Percentiles rank a stretch among this genome's conserved stretches.
phyloP scores from a whole-genome alignment of 371 early-diverging fungal genomes.

The Caulochytrium protostelioides region DNA sequence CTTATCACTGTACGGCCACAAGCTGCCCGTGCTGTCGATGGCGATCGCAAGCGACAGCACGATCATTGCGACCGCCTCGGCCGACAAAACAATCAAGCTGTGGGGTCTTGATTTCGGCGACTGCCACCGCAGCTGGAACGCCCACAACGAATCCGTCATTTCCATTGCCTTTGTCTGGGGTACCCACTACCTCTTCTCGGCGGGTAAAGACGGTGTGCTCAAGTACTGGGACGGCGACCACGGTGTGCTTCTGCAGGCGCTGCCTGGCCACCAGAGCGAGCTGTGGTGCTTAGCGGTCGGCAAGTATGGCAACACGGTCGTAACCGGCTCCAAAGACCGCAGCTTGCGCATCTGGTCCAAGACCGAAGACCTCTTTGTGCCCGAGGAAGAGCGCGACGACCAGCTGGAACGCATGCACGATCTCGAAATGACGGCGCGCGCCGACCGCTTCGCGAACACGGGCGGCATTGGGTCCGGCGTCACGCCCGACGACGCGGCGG shows the following conservation, averaged over 20 bases:
- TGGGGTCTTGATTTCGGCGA: conserved; percentile 98
- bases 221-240: conserved; percentile 95
- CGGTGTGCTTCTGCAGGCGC: conserved; percentile 5
- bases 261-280: conserved; percentile 61
- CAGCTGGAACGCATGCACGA: conserved; percentile 77
- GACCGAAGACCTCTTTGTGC: conserved; percentile 77
- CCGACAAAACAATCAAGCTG: conserved; percentile 88
- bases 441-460: conserved; percentile 39
- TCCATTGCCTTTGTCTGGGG: conserved; percentile 65
- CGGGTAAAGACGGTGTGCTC: conserved; percentile 64
- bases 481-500: too few relatives aligned
- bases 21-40: conserved; percentile 80
- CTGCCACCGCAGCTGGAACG: conserved; percentile 81
- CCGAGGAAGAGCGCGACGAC: conserved; percentile 88
- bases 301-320: conserved; percentile 62
- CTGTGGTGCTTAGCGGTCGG: conserved; percentile 76
- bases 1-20: conserved; percentile 88
- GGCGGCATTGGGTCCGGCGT: too few relatives aligned
- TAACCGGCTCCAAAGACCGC: conserved; percentile 71
- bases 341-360: conserved; percentile 81
- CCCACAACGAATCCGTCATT: conserved; percentile 81
- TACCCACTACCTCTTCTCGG: conserved; percentile 84
- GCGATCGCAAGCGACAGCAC: conserved; percentile 84
- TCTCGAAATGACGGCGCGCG: conserved; percentile 40
- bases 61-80: conserved; percentile 68